phyloP scores from a whole-genome alignment of 208 protist genomes.

The Endotrypanum monterogeii region DNA sequence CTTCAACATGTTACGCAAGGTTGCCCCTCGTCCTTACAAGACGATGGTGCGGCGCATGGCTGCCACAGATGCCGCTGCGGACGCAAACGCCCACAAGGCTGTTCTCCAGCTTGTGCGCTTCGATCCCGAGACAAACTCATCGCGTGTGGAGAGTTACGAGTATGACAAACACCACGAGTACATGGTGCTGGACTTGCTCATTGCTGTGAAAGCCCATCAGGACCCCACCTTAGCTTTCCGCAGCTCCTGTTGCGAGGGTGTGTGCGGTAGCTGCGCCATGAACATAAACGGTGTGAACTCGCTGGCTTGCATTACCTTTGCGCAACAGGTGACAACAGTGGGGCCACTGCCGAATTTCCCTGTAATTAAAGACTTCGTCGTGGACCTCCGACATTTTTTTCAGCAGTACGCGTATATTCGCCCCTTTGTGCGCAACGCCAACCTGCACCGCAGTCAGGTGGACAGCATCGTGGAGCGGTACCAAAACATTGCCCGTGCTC shows the following conservation, averaged over 20 bases:
- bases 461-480: slow-evolving; percentile 83
- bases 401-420: slow-evolving; percentile 91
- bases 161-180: slow-evolving; percentile 92
- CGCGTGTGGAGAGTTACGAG: slow-evolving; percentile 89
- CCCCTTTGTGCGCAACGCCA: slow-evolving; percentile 88
- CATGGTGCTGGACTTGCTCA: slow-evolving; percentile 92
- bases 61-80: slow-evolving; percentile 48
- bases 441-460: slow-evolving; percentile 79
- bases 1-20: slow-evolving; percentile 70
- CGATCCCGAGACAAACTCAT: slow-evolving; percentile 83
- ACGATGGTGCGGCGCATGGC: slow-evolving; percentile 74
- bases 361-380: slow-evolving; percentile 92
- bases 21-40: slow-evolving; percentile 73
- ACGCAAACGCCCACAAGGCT: slow-evolving; percentile 46
- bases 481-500: slow-evolving; percentile 57
- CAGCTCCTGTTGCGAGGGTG: slow-evolving; percentile 91
- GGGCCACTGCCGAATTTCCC: slow-evolving; percentile 91
- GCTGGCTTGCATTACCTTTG: slow-evolving; percentile 91
- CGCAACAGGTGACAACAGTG: slow-evolving; percentile 81
- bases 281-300: slow-evolving; percentile 95
- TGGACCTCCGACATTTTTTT: slow-evolving; percentile 92
- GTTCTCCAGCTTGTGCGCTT: slow-evolving; percentile 88
- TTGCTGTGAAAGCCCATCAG: slow-evolving; percentile 91
- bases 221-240: slow-evolving; percentile 91
- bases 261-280: slow-evolving; percentile 95